These are phyloP conservation scores for Aspergillus sp. DNA, from an alignment of 2,329 filamentous ascomycete genomes.

Conservation along the genomic window DNA sequence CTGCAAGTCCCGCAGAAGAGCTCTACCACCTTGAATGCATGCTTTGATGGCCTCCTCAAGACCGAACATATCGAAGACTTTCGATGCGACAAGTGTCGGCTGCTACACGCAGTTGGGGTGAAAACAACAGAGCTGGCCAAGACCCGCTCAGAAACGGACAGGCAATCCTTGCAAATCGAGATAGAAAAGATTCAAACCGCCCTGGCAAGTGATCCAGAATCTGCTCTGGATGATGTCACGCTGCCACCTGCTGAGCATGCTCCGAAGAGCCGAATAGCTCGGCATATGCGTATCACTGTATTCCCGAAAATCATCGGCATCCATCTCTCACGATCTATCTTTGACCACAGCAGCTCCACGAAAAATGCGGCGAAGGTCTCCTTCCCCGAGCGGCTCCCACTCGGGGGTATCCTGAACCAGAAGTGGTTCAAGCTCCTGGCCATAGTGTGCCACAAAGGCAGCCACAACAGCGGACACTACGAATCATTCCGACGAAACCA, in stretches of 20 bases:
- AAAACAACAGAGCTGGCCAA: conserved; percentile 61
- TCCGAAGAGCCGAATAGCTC: conserved; percentile 80
- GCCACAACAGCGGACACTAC: conserved; percentile 94
- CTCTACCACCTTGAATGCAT: conserved; percentile 78
- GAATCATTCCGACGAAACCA: conserved; percentile 92
- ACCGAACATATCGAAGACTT: conserved; percentile 96
- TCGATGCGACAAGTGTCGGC: conserved; percentile 86
- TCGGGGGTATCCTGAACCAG: conserved; percentile 76
- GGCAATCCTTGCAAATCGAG: conserved; percentile 53
- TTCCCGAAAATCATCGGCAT: conserved; percentile 91
- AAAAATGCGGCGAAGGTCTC: conserved; percentile 95
- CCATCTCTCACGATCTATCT: conserved; percentile 91
- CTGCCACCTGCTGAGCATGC: conserved; percentile 73
- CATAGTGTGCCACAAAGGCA: conserved; percentile 91
- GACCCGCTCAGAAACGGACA: conserved; percentile 55
- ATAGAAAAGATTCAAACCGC: conserved; percentile 67
- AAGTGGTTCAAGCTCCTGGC: conserved; percentile 81
- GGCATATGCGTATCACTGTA: conserved; percentile 79
- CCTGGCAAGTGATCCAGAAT: conserved; percentile 79
- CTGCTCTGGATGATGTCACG: conserved; percentile 66
- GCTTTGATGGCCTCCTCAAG: conserved; percentile 92
- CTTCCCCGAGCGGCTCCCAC: conserved; percentile 81
- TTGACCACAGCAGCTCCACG: conserved; percentile 73
- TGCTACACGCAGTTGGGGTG: conserved; percentile 72
- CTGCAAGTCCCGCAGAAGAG: conserved; percentile 83